Percentiles rank a stretch among this genome's conserved stretches.
phyloP scores from a whole-genome alignment of 2,329 filamentous ascomycete species.

The Curvularia eragrostidis region DNA sequence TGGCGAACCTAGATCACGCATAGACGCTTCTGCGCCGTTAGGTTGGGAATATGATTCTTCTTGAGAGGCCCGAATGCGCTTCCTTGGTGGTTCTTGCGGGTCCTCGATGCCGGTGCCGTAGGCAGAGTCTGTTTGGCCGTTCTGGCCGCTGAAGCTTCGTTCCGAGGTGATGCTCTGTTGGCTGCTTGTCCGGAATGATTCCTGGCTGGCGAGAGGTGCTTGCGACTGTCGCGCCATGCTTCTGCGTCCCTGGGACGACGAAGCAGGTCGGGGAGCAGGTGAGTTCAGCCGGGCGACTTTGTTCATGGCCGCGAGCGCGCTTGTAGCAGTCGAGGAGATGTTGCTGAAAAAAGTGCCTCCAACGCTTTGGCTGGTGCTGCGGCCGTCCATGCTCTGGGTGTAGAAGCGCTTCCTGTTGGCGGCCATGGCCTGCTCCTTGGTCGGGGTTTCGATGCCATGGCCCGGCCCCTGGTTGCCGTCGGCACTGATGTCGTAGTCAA shows the following conservation, averaged over 20 bases:
- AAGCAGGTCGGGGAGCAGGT: constrained; percentile 68
- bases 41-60: constrained; percentile 50
- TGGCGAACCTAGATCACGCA: constrained; percentile 68
- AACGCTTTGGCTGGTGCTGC: constrained; percentile 66
- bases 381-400: constrained; percentile 73
- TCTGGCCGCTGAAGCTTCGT: constrained; percentile 68
- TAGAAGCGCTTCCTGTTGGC: constrained; percentile 89
- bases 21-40: constrained; percentile 62
- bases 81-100: constrained; percentile 77
- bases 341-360: constrained; percentile 96
- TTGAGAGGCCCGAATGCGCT: constrained; percentile 66
- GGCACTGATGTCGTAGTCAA: constrained; percentile 81
- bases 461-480: constrained; percentile 74
- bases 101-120: constrained; percentile 67
- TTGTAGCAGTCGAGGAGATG: constrained; percentile 90
- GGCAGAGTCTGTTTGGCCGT: constrained; percentile 65
- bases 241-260: constrained; percentile 69
- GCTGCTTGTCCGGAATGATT: constrained; percentile 72
- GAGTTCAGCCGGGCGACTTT: constrained; percentile 90
- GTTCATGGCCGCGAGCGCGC: constrained; percentile 93
- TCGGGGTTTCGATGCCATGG: constrained; percentile 87
- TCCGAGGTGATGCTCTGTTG: constrained; percentile 82
- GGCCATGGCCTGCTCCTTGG: constrained; percentile 98
- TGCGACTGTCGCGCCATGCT: constrained; percentile 76
- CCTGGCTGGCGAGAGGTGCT: constrained; percentile 68